Evolutionary conservation across 2,329 filamentous ascomycete species (phyloP).

Genomic region (Cercospora janseana): DNA sequence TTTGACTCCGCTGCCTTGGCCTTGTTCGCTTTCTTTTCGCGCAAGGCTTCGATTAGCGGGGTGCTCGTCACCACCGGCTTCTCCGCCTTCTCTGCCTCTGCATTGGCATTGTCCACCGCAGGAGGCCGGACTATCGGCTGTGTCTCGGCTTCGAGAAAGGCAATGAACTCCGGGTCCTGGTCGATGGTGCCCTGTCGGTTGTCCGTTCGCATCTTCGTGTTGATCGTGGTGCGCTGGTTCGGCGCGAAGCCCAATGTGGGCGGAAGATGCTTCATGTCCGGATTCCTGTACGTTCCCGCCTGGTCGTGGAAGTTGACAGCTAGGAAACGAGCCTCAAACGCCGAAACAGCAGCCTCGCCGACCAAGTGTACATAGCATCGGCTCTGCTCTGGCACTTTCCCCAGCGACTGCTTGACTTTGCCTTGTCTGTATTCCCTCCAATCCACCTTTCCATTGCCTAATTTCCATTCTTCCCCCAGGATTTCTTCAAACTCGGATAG

Average conservation of each 20-base stretch:
- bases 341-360: conserved; percentile 65
- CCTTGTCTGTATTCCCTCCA: conserved; percentile 72
- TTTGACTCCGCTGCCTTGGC: conserved; percentile 32
- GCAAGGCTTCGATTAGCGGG: conserved; percentile 83
- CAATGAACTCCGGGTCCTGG: conserved; percentile 92
- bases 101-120: conserved; percentile 52
- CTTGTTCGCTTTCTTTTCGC: conserved; percentile 56
- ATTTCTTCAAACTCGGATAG: conserved; percentile 70
- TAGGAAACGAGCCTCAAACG: conserved; percentile 69
- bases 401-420: conserved; percentile 75
- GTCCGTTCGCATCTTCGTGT: conserved; percentile 71
- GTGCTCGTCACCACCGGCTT: conserved; percentile 72
- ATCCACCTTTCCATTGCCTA: conserved; percentile 77
- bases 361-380: conserved; percentile 79
- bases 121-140: conserved; percentile 63
- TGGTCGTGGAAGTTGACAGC: conserved; percentile 74
- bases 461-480: conserved; percentile 77
- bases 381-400: conserved; percentile 78
- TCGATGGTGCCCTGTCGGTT: conserved; percentile 91
- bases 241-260: conserved; percentile 78
- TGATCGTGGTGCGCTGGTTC: conserved; percentile 74
- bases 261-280: conserved; percentile 68
- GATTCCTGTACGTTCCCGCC: conserved; percentile 69
- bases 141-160: conserved; percentile 83
- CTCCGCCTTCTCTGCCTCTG: conserved; percentile 46